Percentiles rank a stretch among this genome's conserved stretches.
phyloP scores from a whole-genome alignment of 768 basidiomycete genomes.

The Mycena vitilis region DNA sequence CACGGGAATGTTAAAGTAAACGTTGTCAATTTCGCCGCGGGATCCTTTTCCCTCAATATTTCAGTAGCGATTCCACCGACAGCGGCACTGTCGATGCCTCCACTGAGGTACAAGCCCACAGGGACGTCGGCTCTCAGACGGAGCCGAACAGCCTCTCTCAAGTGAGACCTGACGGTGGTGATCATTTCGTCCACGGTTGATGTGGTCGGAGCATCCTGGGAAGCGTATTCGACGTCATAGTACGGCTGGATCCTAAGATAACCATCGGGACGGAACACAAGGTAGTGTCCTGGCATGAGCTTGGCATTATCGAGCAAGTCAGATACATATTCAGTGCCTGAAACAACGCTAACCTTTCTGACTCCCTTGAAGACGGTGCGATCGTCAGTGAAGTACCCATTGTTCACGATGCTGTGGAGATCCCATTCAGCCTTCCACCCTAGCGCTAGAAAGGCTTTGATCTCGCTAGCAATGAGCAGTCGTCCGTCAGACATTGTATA shows the following conservation, averaged over 20 bases:
- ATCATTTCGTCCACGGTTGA: slow-evolving; percentile 14
- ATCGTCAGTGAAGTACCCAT: slow-evolving; percentile 27
- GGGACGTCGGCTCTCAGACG: slow-evolving; percentile 30
- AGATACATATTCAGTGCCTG: background rate
- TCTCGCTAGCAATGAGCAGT: slow-evolving; percentile 32
- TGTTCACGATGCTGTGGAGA: slow-evolving; percentile 29
- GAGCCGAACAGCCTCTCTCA: slow-evolving; percentile 7
- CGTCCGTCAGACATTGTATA: slow-evolving; percentile 24
- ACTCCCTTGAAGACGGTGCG: slow-evolving; percentile 31
- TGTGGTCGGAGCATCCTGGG: background rate
- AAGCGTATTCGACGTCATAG: slow-evolving; percentile 23
- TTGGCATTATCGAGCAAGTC: background rate
- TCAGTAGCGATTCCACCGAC: slow-evolving; percentile 18
- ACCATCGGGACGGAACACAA: slow-evolving; percentile 19
- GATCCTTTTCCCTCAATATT: background rate
- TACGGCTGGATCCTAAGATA: slow-evolving; percentile 26
- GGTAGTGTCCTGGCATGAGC: slow-evolving; percentile 23
- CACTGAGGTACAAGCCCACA: slow-evolving; percentile 29
- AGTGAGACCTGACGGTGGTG: background rate
- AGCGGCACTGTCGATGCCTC: slow-evolving; percentile 32
- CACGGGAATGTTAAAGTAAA: slow-evolving; percentile 13
- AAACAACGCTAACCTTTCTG: slow-evolving; percentile 19
- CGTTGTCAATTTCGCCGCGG: slow-evolving; percentile 1
- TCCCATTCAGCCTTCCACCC: slow-evolving; percentile 35
- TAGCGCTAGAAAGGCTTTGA: slow-evolving; percentile 29